These are phyloP conservation scores for Mariannaea sp. DNA, from an alignment of 2,329 filamentous ascomycete species.

Conservation along the genomic window DNA sequence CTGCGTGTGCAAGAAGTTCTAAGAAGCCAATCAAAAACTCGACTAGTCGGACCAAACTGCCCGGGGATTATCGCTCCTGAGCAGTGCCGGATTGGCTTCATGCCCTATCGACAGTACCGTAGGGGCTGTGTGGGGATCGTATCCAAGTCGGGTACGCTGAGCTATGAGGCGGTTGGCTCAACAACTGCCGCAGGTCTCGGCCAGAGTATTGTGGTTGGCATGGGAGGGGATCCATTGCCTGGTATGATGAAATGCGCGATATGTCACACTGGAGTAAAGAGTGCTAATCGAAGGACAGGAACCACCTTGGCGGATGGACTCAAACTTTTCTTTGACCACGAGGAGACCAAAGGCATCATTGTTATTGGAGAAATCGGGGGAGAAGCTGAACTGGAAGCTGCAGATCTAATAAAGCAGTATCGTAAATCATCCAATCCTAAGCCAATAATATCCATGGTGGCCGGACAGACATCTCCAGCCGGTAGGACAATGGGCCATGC, in stretches of 20 bases:
- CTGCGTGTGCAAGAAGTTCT: constrained; percentile 72
- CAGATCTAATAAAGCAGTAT: constrained; percentile 73
- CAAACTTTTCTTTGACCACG: constrained; percentile 68
- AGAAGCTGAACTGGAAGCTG: constrained; percentile 70
- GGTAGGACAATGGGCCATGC: constrained; percentile 75
- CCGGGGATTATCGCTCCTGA: constrained; percentile 79
- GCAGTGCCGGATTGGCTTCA: constrained; percentile 59
- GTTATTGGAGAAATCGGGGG: constrained; percentile 75
- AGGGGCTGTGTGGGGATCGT: constrained; percentile 74
- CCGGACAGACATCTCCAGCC: constrained; percentile 63
- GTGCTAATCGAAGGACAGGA: constrained; percentile 29
- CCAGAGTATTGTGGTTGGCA: constrained; percentile 76
- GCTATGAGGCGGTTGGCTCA: constrained; percentile 78
- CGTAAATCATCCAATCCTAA: constrained; percentile 63
- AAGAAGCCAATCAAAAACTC: constrained; percentile 70
- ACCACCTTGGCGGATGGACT: constrained; percentile 75
- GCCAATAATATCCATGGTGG: constrained; percentile 66
- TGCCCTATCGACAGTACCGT: constrained; percentile 47
- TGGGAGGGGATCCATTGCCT: constrained; percentile 76
- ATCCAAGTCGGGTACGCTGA: constrained; percentile 80
- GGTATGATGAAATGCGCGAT: constrained; percentile 45
- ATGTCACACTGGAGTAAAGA: too few species aligned
- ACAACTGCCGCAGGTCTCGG: constrained; percentile 75
- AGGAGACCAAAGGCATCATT: constrained; percentile 72
- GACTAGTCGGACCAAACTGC: constrained; percentile 80